Percentiles rank a stretch among this genome's conserved stretches.
Conservation (phyloP, 2,329 filamentous ascomycete genomes). For the Ophiostoma quercus region DNA sequence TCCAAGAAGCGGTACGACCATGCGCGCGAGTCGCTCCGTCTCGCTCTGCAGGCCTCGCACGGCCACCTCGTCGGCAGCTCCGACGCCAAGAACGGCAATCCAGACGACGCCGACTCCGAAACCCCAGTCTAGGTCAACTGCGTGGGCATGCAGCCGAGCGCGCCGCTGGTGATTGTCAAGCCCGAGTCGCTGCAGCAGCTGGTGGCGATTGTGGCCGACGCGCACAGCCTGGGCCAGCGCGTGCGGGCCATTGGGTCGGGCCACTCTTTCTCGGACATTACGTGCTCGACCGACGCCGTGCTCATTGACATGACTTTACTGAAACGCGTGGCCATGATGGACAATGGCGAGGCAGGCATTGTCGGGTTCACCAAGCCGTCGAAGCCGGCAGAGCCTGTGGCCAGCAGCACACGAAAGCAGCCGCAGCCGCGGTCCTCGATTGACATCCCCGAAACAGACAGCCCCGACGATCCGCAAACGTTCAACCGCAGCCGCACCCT, state of each 20-base stretch:
- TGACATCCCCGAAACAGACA: neutral
- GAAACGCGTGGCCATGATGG: conserved; percentile 26
- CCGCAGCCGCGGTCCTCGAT: neutral
- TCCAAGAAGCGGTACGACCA: conserved; percentile 22
- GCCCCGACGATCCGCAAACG: neutral
- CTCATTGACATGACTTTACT: conserved; percentile 28
- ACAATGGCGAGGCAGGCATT: conserved; percentile 27
- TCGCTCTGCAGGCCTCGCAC: conserved; percentile 22
- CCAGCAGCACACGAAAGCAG: neutral
- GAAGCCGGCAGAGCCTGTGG: neutral
- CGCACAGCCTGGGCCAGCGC: conserved; percentile 24
- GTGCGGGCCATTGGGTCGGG: conserved; percentile 31
- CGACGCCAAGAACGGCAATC: conserved; percentile 12
- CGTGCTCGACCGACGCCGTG: conserved; percentile 26
- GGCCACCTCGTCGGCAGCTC: conserved; percentile 15
- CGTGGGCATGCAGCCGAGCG: conserved; percentile 28
- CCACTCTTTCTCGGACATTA: conserved; percentile 31
- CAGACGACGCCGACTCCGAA: neutral
- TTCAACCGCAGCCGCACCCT: conserved; percentile 25
- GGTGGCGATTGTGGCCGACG: conserved; percentile 28
- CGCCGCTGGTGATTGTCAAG: conserved; percentile 25
- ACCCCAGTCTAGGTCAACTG: conserved; percentile 28
- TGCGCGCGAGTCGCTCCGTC: conserved; percentile 21
- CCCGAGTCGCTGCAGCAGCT: conserved; percentile 29
- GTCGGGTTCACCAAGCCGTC: conserved; percentile 19